Percentiles rank a stretch among this genome's conserved stretches.
phyloP scores from a whole-genome alignment of 352 stramenopile genomes.

The Bremia lactucae region DNA sequence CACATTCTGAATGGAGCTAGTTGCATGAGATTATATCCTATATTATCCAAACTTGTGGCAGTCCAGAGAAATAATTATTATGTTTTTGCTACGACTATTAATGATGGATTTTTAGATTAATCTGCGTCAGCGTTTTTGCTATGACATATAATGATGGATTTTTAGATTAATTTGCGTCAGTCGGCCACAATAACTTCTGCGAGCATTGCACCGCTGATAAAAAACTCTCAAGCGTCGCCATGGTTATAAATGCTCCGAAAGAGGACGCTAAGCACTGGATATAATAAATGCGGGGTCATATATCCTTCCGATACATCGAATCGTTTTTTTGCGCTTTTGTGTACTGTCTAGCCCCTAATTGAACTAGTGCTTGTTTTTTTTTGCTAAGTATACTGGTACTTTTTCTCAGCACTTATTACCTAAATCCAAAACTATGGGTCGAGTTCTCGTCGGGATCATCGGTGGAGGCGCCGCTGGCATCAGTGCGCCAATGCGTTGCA shows the following conservation, averaged over 20 bases:
- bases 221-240: conserved; percentile 14
- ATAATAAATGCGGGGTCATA: conserved; percentile 28
- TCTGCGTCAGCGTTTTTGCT: conserved; percentile 24
- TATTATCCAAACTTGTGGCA: conserved; percentile 32
- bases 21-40: conserved; percentile 47
- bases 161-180: conserved; percentile 26
- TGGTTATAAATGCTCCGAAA: conserved; percentile 30
- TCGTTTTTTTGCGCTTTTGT: conserved; percentile 23
- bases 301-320: conserved; percentile 24
- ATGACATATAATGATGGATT: conserved; percentile 41
- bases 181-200: conserved; percentile 37
- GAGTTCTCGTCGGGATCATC: conserved; percentile 50
- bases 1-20: conserved; percentile 29
- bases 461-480: conserved; percentile 62
- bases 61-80: conserved; percentile 35
- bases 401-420: neutral
- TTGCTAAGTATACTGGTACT: neutral
- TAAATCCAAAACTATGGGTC: neutral
- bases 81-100: conserved; percentile 34
- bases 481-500: conserved; percentile 29
- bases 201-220: conserved; percentile 35
- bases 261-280: conserved; percentile 47
- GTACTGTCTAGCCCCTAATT: conserved; percentile 26
- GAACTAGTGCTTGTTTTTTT: neutral
- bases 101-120: conserved; percentile 33